A percentile compares a stretch with the other conserved stretches of the same genome.
Conservation (phyloP, 345 rosid genomes). For the Gossypium turneri region DNA sequence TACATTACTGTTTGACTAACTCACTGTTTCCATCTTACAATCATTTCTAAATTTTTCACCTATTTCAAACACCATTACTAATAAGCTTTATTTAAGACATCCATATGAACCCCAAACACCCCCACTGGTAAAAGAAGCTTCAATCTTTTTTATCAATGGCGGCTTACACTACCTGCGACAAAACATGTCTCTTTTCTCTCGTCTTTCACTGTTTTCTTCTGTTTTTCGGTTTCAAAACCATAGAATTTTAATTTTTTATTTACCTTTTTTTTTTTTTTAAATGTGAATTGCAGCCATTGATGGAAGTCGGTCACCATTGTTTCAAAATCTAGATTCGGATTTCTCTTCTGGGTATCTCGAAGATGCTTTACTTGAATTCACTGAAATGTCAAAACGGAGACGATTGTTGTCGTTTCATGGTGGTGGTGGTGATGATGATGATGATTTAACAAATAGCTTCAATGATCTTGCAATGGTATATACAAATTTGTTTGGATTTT, state of each 20-base stretch:
- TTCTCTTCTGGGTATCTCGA: conserved; percentile 82
- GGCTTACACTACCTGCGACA: conserved; percentile 17
- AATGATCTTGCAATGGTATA: conserved; percentile 26
- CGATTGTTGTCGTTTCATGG: conserved; percentile 33
- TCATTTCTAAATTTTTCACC: no score
- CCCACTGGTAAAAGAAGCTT: conserved; percentile 37
- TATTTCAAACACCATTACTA: no score
- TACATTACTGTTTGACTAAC: no score
- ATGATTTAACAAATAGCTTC: conserved; percentile 14
- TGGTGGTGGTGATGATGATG: conserved; percentile 27
- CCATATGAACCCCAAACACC: neutral
- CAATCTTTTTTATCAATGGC: conserved; percentile 31
- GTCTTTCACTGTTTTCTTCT: conserved; percentile 19
- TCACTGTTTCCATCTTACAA: no score
- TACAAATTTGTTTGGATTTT: no score
- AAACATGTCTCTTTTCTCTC: conserved; percentile 44
- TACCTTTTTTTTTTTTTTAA: neutral
- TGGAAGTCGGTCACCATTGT: conserved; percentile 27
- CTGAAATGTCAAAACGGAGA: conserved; percentile 61
- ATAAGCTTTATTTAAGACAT: conserved; percentile 8
- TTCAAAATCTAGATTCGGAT: conserved; percentile 43
- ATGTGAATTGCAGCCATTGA: conserved; percentile 41
- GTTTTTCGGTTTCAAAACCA: conserved; percentile 1
- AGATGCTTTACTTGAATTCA: conserved; percentile 69
- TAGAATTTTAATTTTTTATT: neutral